Evolutionary conservation across 2,329 filamentous ascomycete genomes (phyloP).

Genomic region (Ceratocystis lukuohia): DNA sequence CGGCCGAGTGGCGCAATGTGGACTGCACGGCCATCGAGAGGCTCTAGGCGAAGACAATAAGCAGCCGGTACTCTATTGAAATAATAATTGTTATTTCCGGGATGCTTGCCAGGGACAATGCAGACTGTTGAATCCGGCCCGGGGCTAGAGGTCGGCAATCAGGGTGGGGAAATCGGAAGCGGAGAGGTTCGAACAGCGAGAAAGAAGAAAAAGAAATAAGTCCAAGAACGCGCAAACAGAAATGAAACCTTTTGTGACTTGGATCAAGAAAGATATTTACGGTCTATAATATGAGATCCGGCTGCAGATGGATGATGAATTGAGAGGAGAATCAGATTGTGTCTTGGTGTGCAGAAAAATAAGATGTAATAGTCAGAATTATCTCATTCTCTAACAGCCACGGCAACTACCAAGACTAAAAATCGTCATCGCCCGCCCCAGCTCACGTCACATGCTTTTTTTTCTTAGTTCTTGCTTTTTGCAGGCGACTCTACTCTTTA

Average conservation of each 20-base stretch:
- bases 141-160: neutral
- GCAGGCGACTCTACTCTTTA: neutral
- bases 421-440: slow-evolving; percentile 6
- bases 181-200: neutral
- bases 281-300: neutral
- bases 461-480: neutral
- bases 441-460: slow-evolving; percentile 6
- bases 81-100: neutral
- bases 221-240: neutral
- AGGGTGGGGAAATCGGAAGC: neutral
- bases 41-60: neutral
- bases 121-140: neutral
- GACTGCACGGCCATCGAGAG: slow-evolving; percentile 70
- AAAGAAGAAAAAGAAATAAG: neutral
- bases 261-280: neutral
- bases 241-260: neutral
- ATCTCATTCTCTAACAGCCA: neutral
- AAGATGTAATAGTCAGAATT: neutral
- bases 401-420: slow-evolving; percentile 2
- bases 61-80: neutral
- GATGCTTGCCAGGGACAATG: neutral
- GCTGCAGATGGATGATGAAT: neutral
- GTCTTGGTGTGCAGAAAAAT: slow-evolving; percentile 1
- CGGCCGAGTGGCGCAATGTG: slow-evolving; percentile 53
- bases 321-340: neutral